Evolutionary conservation across 495 filamentous ascomycete genomes (phyloP).

Genomic region (Aspergillus sclerotiicarbonarius): DNA sequence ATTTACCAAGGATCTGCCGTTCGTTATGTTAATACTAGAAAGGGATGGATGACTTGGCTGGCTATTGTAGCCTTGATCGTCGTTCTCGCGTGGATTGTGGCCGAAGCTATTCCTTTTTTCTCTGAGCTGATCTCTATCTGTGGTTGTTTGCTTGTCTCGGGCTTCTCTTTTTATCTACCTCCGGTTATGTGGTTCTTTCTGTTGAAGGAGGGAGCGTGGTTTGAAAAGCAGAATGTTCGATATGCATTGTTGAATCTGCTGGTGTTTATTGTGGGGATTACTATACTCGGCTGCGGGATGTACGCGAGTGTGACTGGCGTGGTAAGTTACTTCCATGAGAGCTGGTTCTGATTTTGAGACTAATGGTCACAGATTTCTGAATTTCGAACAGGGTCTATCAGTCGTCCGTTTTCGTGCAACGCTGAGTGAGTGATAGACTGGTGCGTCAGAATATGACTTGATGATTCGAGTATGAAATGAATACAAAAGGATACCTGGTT

Average conservation of each 20-base stretch:
- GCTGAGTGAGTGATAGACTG: no score
- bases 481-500: no score
- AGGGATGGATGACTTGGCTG: slow-evolving; percentile 57
- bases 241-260: slow-evolving; percentile 17
- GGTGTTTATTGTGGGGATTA: background rate
- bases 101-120: slow-evolving; percentile 67
- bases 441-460: no score
- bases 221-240: slow-evolving; percentile 21
- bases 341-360: background rate
- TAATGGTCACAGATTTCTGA: background rate
- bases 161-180: slow-evolving; percentile 64
- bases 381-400: background rate
- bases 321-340: background rate
- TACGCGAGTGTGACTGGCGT: background rate
- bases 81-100: slow-evolving; percentile 61
- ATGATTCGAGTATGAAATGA: no score
- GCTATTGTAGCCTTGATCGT: slow-evolving; percentile 53
- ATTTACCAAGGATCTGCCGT: slow-evolving; percentile 49
- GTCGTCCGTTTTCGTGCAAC: background rate
- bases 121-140: slow-evolving; percentile 58
- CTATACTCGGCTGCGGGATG: background rate
- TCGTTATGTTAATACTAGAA: slow-evolving; percentile 56
- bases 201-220: slow-evolving; percentile 37
- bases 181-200: slow-evolving; percentile 64
- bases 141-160: slow-evolving; percentile 61